These are phyloP conservation scores for Aureobasidium sp. DNA, from an alignment of 2,329 filamentous ascomycete genomes.

Conservation along the genomic window DNA sequence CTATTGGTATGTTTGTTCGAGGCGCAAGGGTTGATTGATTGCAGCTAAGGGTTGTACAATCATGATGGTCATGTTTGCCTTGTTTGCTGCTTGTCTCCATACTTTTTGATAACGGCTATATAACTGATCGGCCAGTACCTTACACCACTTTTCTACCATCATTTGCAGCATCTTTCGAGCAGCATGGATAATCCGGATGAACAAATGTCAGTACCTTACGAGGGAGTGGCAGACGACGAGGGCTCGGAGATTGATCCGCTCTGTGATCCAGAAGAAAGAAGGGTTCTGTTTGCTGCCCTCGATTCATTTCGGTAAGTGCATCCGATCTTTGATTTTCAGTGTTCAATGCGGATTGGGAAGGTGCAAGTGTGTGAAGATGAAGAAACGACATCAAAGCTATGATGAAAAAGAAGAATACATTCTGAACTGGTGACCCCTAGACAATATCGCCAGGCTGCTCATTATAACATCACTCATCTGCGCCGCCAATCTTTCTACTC, in stretches of 20 bases:
- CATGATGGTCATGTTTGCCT: conserved; percentile 6
- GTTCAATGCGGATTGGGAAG: neutral
- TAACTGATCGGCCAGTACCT: neutral
- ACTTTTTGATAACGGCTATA: neutral
- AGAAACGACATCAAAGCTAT: neutral
- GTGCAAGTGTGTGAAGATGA: neutral
- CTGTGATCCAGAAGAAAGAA: conserved; percentile 70
- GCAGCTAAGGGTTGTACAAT: neutral
- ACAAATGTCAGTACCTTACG: neutral
- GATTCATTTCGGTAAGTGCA: conserved; percentile 77
- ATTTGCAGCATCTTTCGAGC: neutral
- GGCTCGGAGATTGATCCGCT: conserved; percentile 52
- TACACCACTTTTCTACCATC: neutral
- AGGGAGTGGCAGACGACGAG: conserved; percentile 45
- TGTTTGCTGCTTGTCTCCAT: neutral
- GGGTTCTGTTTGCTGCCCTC: conserved; percentile 71
- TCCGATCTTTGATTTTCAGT: neutral
- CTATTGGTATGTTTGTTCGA: neutral
- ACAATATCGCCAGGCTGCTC: conserved; percentile 69
- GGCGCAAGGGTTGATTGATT: neutral
- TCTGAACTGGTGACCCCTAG: conserved; percentile 19
- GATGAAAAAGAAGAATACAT: neutral
- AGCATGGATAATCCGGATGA: neutral
- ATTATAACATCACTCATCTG: conserved; percentile 85
- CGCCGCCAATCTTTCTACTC: conserved; percentile 91